Percentiles rank a stretch among this genome's conserved stretches.
Evolutionary conservation across 441 rosid species (phyloP).

Genomic region (Raphanus hybrid): DNA sequence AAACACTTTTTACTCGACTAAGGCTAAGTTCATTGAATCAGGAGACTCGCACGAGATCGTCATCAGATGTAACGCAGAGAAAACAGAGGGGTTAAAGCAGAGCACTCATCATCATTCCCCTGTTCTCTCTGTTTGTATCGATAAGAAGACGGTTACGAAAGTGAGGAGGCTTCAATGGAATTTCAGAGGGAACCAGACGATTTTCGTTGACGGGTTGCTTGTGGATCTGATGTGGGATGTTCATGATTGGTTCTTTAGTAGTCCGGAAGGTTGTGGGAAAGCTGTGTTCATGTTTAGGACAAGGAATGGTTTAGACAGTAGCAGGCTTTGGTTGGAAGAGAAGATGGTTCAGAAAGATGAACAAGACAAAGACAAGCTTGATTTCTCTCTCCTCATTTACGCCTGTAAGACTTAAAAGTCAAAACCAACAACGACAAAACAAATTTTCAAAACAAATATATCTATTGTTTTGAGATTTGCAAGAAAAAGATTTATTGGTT

Average conservation of each 20-base stretch:
- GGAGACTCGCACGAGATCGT: conserved; percentile 66
- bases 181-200: conserved; percentile 85
- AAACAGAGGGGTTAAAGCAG: conserved; percentile 59
- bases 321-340: conserved; percentile 82
- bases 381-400: conserved; percentile 83
- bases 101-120: conserved; percentile 47
- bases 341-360: conserved; percentile 62
- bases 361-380: conserved; percentile 54
- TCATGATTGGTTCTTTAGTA: conserved; percentile 84
- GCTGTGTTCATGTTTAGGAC: conserved; percentile 93
- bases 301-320: conserved; percentile 78
- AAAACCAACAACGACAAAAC: neutral
- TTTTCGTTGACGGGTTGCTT: conserved; percentile 74
- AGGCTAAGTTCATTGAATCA: conserved; percentile 62
- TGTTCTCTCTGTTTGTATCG: conserved; percentile 67
- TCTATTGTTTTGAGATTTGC: neutral
- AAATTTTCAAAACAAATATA: neutral
- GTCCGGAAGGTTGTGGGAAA: conserved; percentile 49
- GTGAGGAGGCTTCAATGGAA: conserved; percentile 90
- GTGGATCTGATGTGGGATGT: conserved; percentile 96
- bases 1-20: conserved; percentile 63
- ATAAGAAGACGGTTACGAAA: conserved; percentile 70
- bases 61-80: conserved; percentile 62
- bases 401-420: conserved; percentile 79
- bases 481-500: conserved; percentile 8